Base-by-base conservation (phyloP, 2,329 filamentous ascomycete genomes). In the Penicillium brevicompactum region DNA sequence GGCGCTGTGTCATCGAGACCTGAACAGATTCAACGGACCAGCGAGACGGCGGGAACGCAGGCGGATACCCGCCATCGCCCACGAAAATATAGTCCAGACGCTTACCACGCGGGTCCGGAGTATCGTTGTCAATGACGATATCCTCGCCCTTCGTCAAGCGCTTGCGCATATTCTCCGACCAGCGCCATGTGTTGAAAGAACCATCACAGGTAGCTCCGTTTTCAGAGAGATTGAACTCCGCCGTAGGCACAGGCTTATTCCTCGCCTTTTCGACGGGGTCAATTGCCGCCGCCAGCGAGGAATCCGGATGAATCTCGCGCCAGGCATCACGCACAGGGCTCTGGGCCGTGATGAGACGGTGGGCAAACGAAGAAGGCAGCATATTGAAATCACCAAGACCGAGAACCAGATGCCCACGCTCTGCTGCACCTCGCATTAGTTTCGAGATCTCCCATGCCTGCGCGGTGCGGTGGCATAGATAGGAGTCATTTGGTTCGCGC, bases 381-480 rank as follows among this genome's bases (percentile, higher is more conserved):
- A 96, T 96, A 76, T 97, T 97, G 78, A 97, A 97, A 77, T 97
- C 94, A 24, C 94, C 94, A 51, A 96, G 78, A 5, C 87, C 92
- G 42, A 97, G 79, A 49, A 92, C 92, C 30, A 97, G 80, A 70
- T 93, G 90, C 6, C 92, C 91, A 13, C 88, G 82, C 63, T 92
- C 89, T 1, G 87, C 84, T 43, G 93, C 92, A 55, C 85, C 89
- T 46, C 90, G 87, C 77, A 97, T 88, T 43, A 96, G 81, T 73
- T 96, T 96, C 50, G 92, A 84, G 55, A 97, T 90, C 71, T 97
- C 90, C 94, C 94, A 99, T 47, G 92, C 89, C 77, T 99, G 93
- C 3, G 93, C 89, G 16, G 90, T 90, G 54, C 92, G 89, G 75
- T 97, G 94, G 70, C 90, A 92, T 48, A 92, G 79, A 76, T 99